Percentiles rank a stretch among this genome's conserved stretches.
These are phyloP conservation scores for Orbilia oligospora DNA, from an alignment of 2,329 filamentous ascomycete genomes.

Conservation along the genomic window DNA sequence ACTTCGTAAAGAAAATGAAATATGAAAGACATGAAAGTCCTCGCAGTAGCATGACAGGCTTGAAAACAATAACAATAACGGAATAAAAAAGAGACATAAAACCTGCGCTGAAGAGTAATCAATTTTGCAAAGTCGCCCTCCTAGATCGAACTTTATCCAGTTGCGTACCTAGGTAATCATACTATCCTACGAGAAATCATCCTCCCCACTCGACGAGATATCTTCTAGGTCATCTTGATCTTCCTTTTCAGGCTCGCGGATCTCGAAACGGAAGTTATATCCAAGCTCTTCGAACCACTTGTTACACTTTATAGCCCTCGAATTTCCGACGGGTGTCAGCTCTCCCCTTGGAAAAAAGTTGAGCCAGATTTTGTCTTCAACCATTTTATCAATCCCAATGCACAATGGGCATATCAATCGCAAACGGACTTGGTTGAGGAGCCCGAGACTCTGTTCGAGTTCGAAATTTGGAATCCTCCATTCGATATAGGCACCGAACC, in stretches of 20 bases:
- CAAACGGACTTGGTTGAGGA: neutral
- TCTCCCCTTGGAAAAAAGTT: neutral
- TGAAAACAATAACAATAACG: too few species aligned
- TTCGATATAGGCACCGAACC: neutral
- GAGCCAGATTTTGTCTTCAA: neutral
- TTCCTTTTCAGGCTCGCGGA: neutral
- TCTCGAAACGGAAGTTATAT: neutral
- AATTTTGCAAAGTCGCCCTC: too few species aligned
- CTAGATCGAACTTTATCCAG: too few species aligned
- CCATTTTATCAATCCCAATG: neutral
- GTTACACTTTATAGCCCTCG: neutral
- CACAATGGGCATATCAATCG: constrained; percentile 1
- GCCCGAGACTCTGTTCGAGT: neutral
- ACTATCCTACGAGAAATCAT: too few species aligned
- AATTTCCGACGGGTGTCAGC: neutral
- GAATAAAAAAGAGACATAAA: too few species aligned
- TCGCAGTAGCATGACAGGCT: too few species aligned
- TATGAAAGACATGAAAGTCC: too few species aligned
- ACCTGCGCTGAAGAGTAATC: too few species aligned
- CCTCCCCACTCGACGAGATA: too few species aligned
- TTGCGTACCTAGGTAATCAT: too few species aligned
- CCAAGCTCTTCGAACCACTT: neutral
- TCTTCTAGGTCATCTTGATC: neutral
- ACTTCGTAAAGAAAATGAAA: too few species aligned
- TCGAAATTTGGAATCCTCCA: neutral